Evolutionary conservation across 2,329 filamentous ascomycete genomes (phyloP).

Genomic region (Tolypocladium ovalisporum): DNA sequence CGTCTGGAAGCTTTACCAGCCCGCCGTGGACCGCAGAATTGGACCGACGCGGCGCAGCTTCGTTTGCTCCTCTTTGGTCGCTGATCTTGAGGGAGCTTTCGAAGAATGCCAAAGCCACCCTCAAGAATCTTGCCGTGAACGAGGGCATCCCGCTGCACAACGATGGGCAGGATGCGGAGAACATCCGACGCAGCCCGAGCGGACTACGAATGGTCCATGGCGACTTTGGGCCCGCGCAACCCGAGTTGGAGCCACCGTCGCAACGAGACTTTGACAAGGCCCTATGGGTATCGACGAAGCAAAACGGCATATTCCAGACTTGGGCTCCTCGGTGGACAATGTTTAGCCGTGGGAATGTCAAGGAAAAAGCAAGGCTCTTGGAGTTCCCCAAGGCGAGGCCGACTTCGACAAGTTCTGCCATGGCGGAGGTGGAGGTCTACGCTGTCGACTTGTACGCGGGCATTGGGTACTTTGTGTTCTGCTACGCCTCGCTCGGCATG

Average conservation of each 20-base stretch:
- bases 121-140: conserved; percentile 51
- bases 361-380: conserved; percentile 73
- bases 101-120: conserved; percentile 21
- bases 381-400: conserved; percentile 22
- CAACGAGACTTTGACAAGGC: conserved; percentile 49
- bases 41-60: conserved; percentile 8
- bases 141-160: conserved; percentile 45
- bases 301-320: conserved; percentile 70
- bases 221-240: conserved; percentile 52
- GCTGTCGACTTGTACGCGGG: conserved; percentile 82
- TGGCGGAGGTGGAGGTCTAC: conserved; percentile 22
- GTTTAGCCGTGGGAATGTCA: conserved; percentile 86
- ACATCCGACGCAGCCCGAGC: conserved; percentile 63
- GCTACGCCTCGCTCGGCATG: conserved; percentile 62
- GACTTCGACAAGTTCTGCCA: not conserved
- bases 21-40: conserved; percentile 29
- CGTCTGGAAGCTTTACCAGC: conserved; percentile 43
- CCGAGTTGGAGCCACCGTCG: conserved; percentile 16
- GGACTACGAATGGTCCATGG: conserved; percentile 62
- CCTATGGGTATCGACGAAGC: conserved; percentile 69
- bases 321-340: conserved; percentile 90
- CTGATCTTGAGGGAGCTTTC: conserved; percentile 36
- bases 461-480: conserved; percentile 89
- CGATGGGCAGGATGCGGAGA: conserved; percentile 33
- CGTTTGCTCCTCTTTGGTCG: conserved; percentile 31